Evolutionary conservation across 805 yeast species (phyloP).

Genomic region (Nakazawaea pomicola): DNA sequence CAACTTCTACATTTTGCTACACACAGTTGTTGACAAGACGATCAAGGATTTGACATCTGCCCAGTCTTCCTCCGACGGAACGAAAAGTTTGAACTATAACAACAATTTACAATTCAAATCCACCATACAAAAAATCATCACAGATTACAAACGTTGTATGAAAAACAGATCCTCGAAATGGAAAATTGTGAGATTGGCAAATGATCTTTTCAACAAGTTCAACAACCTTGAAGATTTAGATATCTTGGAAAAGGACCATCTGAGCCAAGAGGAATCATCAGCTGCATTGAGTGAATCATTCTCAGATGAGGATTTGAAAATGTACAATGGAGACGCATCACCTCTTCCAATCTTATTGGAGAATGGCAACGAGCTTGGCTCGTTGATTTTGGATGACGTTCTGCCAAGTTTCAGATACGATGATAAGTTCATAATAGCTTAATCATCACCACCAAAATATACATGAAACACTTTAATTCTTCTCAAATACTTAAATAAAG

Average conservation of each 20-base stretch:
- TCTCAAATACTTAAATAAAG: too few species aligned
- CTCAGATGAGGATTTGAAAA: background rate
- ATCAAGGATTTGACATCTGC: conserved; percentile 4
- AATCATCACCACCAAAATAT: too few species aligned
- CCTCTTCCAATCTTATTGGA: too few species aligned
- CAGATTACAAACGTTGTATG: conserved; percentile 6
- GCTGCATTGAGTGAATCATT: background rate
- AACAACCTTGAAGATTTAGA: conserved; percentile 5
- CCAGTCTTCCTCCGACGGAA: background rate
- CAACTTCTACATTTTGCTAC: conserved; percentile 10
- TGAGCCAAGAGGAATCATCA: background rate
- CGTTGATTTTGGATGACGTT: conserved; percentile 5
- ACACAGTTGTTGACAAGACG: conserved; percentile 10
- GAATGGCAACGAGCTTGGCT: background rate
- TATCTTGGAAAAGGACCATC: conserved; percentile 8
- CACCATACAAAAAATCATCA: conserved; percentile 10
- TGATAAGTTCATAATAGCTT: conserved; percentile 1
- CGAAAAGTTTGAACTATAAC: conserved; percentile 1
- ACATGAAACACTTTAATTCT: background rate
- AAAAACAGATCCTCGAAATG: conserved; percentile 12
- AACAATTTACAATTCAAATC: conserved; percentile 11
- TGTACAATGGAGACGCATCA: too few species aligned
- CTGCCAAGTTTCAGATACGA: conserved; percentile 2
- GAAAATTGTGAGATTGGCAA: conserved; percentile 10
- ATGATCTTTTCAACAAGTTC: conserved; percentile 7